These are phyloP conservation scores for Colletotrichum trifolii DNA, from an alignment of 2,329 filamentous ascomycete species.

Conservation along the genomic window DNA sequence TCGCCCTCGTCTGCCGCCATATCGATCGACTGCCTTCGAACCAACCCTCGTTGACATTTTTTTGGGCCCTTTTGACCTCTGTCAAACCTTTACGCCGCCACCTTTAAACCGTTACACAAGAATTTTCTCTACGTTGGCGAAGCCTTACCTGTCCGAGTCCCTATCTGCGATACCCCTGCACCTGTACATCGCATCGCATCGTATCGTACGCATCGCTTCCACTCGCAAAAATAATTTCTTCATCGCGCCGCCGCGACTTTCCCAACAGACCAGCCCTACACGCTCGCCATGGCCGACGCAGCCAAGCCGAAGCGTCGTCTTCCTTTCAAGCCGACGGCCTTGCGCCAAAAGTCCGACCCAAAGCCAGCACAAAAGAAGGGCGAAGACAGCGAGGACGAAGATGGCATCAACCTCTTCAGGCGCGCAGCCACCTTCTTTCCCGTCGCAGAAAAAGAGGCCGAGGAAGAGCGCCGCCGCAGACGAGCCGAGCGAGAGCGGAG, in stretches of 20 bases:
- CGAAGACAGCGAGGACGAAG: constrained; percentile 47
- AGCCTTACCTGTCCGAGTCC: no score
- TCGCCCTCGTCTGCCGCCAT: no score
- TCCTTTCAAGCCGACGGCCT: constrained; percentile 62
- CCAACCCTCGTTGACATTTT: no score
- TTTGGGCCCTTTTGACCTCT: no score
- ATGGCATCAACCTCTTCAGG: constrained; percentile 60
- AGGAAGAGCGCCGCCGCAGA: constrained; percentile 45
- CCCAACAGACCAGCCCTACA: no score
- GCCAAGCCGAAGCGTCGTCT: constrained; percentile 51
- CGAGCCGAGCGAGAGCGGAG: constrained; percentile 29
- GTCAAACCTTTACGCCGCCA: no score
- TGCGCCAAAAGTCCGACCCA: constrained; percentile 47
- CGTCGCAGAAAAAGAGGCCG: constrained; percentile 42
- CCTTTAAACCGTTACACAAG: background rate
- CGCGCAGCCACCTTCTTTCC: constrained; percentile 41
- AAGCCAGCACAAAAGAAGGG: constrained; percentile 37
- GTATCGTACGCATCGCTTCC: background rate
- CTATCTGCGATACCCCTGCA: background rate
- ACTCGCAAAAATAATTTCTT: no score
- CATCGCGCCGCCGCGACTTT: no score
- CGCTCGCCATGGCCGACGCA: constrained; percentile 28
- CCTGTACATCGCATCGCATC: background rate
- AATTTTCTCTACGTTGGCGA: background rate
- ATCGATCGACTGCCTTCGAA: no score